These are phyloP conservation scores for Sordariomycetes sp. DNA, from an alignment of 2,329 filamentous ascomycete genomes.

Conservation along the genomic window DNA sequence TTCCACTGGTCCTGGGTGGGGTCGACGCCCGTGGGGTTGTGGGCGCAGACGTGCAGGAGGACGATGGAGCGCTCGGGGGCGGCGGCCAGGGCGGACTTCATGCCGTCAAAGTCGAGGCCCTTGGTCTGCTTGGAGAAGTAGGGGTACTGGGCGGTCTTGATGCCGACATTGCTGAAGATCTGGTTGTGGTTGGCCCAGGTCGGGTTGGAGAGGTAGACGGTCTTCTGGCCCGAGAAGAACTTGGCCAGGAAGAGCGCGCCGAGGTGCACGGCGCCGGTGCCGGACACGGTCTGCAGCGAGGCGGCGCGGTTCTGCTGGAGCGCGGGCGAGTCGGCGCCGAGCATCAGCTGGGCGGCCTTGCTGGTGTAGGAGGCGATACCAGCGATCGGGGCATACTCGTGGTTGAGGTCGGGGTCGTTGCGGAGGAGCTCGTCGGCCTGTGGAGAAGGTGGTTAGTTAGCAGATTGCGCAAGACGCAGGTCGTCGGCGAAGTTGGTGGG, in stretches of 20 bases:
- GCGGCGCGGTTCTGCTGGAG: slow-evolving; percentile 71
- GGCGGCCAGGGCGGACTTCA: slow-evolving; percentile 59
- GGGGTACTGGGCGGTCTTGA: slow-evolving; percentile 73
- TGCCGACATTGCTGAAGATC: slow-evolving; percentile 85
- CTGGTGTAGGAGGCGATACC: slow-evolving; percentile 77
- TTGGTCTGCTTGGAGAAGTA: slow-evolving; percentile 88
- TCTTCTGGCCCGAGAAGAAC: slow-evolving; percentile 70
- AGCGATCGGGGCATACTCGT: slow-evolving; percentile 96
- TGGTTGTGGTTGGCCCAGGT: slow-evolving; percentile 99
- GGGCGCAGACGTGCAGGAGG: slow-evolving; percentile 87
- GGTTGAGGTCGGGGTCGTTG: slow-evolving; percentile 83
- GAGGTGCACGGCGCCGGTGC: slow-evolving; percentile 88
- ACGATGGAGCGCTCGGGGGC: slow-evolving; percentile 77
- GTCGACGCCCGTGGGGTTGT: slow-evolving; percentile 97
- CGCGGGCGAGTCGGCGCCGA: slow-evolving; percentile 71
- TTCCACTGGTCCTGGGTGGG: slow-evolving; percentile 92
- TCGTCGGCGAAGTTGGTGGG: background rate
- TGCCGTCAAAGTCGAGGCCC: slow-evolving; percentile 84
- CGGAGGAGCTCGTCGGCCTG: slow-evolving; percentile 86
- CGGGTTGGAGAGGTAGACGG: slow-evolving; percentile 84
- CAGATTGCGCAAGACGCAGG: background rate
- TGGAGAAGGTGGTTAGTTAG: background rate
- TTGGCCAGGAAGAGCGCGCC: slow-evolving; percentile 85
- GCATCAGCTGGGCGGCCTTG: slow-evolving; percentile 83
- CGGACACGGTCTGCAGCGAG: slow-evolving; percentile 90